These are phyloP conservation scores for Acanthamoeba healyi DNA, from an alignment of 208 protist species.

Conservation along the genomic window DNA sequence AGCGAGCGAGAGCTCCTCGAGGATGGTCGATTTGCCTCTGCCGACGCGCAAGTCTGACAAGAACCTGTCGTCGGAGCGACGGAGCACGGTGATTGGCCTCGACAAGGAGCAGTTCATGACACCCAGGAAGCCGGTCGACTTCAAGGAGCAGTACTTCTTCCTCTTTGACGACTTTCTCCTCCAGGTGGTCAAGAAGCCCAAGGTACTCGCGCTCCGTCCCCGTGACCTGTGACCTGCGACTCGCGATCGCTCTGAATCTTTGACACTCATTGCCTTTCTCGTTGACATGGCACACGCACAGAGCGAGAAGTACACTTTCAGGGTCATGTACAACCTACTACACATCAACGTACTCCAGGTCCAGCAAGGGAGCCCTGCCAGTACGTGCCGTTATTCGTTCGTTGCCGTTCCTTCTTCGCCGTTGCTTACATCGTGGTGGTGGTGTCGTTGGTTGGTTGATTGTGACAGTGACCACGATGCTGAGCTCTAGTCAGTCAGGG, in stretches of 20 bases:
- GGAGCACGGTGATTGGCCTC: not conserved
- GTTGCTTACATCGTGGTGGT: not conserved
- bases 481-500: not conserved
- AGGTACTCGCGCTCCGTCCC: not conserved
- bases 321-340: constrained; percentile 47
- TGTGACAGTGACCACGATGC: not conserved
- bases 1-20: not conserved
- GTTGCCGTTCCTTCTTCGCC: too few relatives aligned
- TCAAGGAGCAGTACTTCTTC: constrained; percentile 32
- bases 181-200: constrained; percentile 57
- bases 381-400: not conserved
- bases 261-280: not conserved
- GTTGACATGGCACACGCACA: not conserved
- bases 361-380: not conserved
- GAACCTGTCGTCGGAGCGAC: constrained; percentile 26
- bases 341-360: constrained; percentile 17
- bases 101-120: constrained; percentile 13
- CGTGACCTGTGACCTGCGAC: too few relatives aligned
- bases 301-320: constrained; percentile 59
- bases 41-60: not conserved
- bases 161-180: constrained; percentile 67
- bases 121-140: not conserved
- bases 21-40: constrained; percentile 23
- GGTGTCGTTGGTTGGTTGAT: not conserved
- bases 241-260: not conserved